Evolutionary conservation across 257 asterid species (phyloP).

Genomic region (Penstemon newberryi): DNA sequence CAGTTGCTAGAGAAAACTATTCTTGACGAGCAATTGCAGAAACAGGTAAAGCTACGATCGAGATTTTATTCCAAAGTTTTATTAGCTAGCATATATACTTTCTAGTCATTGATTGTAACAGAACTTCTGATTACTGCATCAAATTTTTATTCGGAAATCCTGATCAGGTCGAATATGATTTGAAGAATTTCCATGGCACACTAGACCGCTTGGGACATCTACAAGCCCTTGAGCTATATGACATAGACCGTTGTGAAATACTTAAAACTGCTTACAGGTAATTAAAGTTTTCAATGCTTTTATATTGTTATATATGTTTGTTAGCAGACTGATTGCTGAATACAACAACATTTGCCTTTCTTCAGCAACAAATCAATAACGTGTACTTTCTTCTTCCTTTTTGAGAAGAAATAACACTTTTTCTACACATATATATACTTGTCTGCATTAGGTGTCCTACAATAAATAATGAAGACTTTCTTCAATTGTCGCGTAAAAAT

Average conservation of each 20-base stretch:
- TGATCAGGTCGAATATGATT: slow-evolving; percentile 36
- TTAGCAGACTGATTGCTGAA: background rate
- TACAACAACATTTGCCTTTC: too few relatives aligned
- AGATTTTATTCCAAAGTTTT: background rate
- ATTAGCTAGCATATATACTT: too few relatives aligned
- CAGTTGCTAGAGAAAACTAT: slow-evolving; percentile 30
- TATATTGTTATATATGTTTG: background rate
- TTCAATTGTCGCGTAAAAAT: slow-evolving; percentile 30
- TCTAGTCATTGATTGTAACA: too few relatives aligned
- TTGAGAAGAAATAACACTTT: too few relatives aligned
- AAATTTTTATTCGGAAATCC: background rate
- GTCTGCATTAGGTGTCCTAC: slow-evolving; percentile 26
- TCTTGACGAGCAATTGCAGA: slow-evolving; percentile 27
- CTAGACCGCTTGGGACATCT: slow-evolving; percentile 28
- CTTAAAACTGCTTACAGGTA: slow-evolving; percentile 37
- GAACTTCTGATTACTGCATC: background rate
- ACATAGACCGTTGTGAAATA: slow-evolving; percentile 22
- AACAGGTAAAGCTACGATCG: slow-evolving; percentile 32
- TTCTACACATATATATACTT: too few relatives aligned
- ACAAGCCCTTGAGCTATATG: slow-evolving; percentile 34
- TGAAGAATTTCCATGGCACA: slow-evolving; percentile 38
- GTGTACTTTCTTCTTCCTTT: background rate
- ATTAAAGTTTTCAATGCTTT: background rate
- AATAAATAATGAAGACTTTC: slow-evolving; percentile 28
- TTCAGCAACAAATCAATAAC: background rate